These are phyloP conservation scores for Pseudocercospora macadamiae DNA, from an alignment of 2,329 filamentous ascomycete genomes.

Conservation along the genomic window DNA sequence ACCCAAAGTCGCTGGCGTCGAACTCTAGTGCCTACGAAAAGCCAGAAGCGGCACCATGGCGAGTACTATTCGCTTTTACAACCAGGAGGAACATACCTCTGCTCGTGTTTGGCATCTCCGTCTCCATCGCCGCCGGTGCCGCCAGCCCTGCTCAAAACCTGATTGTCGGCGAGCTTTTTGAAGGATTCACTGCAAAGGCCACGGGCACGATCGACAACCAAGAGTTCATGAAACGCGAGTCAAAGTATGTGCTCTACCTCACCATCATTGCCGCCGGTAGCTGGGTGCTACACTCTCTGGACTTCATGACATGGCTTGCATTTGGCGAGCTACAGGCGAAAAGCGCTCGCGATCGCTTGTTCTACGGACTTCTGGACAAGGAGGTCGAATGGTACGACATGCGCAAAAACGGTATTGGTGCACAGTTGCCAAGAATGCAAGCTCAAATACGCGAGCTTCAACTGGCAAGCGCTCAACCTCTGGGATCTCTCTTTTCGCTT, in stretches of 20 bases:
- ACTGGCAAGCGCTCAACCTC: constrained; percentile 74
- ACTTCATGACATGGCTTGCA: constrained; percentile 71
- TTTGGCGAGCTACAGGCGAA: constrained; percentile 82
- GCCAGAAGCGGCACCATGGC: constrained; percentile 45
- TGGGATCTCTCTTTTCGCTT: constrained; percentile 71
- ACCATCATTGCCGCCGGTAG: constrained; percentile 64
- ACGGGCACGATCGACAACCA: constrained; percentile 53
- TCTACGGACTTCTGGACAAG: constrained; percentile 68
- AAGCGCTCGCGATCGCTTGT: constrained; percentile 65
- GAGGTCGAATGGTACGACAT: constrained; percentile 83
- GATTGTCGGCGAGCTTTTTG: constrained; percentile 75
- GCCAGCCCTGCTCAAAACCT: constrained; percentile 68
- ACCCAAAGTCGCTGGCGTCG: constrained; percentile 2
- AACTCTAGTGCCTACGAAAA: constrained; percentile 13
- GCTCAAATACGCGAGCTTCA: constrained; percentile 84
- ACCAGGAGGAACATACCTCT: constrained; percentile 60
- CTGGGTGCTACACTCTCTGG: constrained; percentile 68
- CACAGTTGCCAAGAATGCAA: constrained; percentile 72
- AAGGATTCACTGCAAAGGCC: constrained; percentile 69
- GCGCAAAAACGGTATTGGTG: constrained; percentile 69
- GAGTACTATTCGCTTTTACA: constrained; percentile 72
- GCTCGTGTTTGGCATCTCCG: constrained; percentile 58
- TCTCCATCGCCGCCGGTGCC: constrained; percentile 63
- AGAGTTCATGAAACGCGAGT: constrained; percentile 60
- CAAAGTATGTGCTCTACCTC: constrained; percentile 65